phyloP scores from a whole-genome alignment of 805 yeast species.

The Spathaspora passalidarum region DNA sequence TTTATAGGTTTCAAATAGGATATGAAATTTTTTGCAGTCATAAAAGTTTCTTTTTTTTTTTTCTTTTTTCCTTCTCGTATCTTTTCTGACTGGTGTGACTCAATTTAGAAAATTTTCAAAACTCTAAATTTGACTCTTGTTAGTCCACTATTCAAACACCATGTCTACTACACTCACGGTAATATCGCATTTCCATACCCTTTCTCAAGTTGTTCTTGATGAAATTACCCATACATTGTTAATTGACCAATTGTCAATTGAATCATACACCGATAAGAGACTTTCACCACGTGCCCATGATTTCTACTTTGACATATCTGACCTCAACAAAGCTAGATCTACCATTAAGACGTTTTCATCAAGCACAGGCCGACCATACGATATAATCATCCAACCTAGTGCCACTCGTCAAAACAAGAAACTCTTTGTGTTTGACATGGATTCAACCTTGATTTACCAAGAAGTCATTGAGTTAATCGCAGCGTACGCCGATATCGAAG shows the following conservation, averaged over 20 bases:
- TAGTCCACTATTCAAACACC: not conserved
- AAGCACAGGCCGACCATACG: constrained; percentile 15
- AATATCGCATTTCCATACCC: not conserved
- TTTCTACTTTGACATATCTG: constrained; percentile 11
- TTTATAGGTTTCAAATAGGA: not conserved
- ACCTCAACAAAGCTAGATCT: constrained; percentile 9
- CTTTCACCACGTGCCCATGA: constrained; percentile 24
- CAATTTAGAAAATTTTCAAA: not conserved
- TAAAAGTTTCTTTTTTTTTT: too few relatives aligned
- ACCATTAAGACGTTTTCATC: constrained; percentile 6
- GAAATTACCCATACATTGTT: not conserved
- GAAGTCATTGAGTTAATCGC: constrained; percentile 97
- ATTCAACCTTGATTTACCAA: constrained; percentile 91
- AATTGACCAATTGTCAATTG: not conserved
- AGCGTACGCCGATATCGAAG: constrained; percentile 87
- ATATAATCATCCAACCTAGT: constrained; percentile 29
- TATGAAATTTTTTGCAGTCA: not conserved
- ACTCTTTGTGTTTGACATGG: constrained; percentile 94
- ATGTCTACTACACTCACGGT: constrained; percentile 2
- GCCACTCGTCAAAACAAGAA: constrained; percentile 35
- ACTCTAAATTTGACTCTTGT: not conserved
- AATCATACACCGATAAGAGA: constrained; percentile 3
- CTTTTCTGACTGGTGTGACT: not conserved
- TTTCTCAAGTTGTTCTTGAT: not conserved
- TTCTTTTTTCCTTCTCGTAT: not conserved